Evolutionary conservation across 495 filamentous ascomycete species (phyloP), one percentile per base, ranked within the genome.

Genomic region (Penicillium lagena): DNA sequence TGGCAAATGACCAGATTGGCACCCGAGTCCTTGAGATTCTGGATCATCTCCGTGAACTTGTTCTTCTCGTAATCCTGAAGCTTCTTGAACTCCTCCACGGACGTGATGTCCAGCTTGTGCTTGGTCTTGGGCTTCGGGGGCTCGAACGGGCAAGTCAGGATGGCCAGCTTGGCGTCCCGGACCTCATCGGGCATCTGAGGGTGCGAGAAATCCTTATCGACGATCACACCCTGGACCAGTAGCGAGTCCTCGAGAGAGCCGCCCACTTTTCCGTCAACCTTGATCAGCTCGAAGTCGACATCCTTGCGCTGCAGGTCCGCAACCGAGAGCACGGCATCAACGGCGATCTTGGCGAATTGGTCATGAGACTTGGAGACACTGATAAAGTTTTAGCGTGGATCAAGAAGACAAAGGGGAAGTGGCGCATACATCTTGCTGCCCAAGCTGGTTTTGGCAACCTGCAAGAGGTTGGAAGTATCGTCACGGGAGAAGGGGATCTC

Each of bases 91-190:
- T 99, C 93, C 47, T 96, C 90, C 9, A 99, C 91, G 38, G 82
- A 87, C 44, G 90, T 94, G 63, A 99, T 99, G 55, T 99, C 94
- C 29, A 99, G 78, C 78, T 95, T 96, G 72, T 99, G 93, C 79
- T 99, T 99, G 22, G 93, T 99, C 82, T 99, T 99, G 38, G 93
- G 93, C 77, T 99, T 99, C 12, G 93, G 93, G n/a, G 93, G 93
- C 71, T 99, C 93, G 65, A 99, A 97, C 1, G 93, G 90, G 63
- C 93, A 99, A 35, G 93, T 99, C 37, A 99, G 73, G 56, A 99
- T 97, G 34, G 93, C 93, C 56, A 99, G 77, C 71, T 96, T 97
- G 54, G 94, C 93, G 68, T 99, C 87, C 43, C 70, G 75, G 42
- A 99, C 91, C 65, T 95, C 86, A 40, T 82, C 83, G 27, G 93